phyloP scores from a whole-genome alignment of 2,329 filamentous ascomycete genomes.

The Aspergillus calidoustus region DNA sequence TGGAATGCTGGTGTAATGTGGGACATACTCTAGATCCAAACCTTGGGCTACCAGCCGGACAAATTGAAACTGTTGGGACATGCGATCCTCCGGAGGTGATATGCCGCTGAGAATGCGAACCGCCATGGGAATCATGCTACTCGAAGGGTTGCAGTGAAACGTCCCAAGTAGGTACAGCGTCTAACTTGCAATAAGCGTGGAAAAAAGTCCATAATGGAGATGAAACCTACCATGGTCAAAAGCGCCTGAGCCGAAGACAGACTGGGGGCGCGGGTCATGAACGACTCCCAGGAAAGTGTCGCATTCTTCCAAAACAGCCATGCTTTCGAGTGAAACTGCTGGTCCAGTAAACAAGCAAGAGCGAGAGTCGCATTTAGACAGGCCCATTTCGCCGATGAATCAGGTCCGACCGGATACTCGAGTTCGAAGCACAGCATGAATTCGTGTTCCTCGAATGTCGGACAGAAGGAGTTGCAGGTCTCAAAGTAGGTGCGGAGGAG shows the following conservation, averaged over 20 bases:
- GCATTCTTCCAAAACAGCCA: conserved; percentile 15
- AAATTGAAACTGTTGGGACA: background rate
- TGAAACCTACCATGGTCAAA: conserved; percentile 7
- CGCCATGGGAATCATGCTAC: conserved; percentile 2
- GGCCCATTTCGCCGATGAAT: conserved; percentile 3
- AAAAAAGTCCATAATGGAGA: background rate
- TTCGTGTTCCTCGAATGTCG: conserved; percentile 6
- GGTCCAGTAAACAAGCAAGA: conserved; percentile 1
- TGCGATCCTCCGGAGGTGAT: background rate
- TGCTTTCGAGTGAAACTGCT: background rate
- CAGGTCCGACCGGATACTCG: conserved; percentile 3
- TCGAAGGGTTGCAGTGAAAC: background rate
- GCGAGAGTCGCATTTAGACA: conserved; percentile 11
- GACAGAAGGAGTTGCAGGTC: conserved; percentile 5
- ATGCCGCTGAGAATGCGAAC: conserved; percentile 9
- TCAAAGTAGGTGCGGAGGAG: conserved; percentile 1
- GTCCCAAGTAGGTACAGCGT: conserved; percentile 2
- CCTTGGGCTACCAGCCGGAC: background rate
- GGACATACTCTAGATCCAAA: conserved; percentile 10
- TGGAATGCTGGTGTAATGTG: no score
- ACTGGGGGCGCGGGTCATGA: conserved; percentile 3
- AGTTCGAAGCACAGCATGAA: conserved; percentile 7
- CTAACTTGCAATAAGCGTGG: background rate
- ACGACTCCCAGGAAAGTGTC: background rate
- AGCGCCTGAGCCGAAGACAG: conserved; percentile 7